A percentile compares a stretch with the other conserved stretches of the same genome.
phyloP scores from a whole-genome alignment of 2,329 filamentous ascomycete species.

The Colletotrichum falcatum region DNA sequence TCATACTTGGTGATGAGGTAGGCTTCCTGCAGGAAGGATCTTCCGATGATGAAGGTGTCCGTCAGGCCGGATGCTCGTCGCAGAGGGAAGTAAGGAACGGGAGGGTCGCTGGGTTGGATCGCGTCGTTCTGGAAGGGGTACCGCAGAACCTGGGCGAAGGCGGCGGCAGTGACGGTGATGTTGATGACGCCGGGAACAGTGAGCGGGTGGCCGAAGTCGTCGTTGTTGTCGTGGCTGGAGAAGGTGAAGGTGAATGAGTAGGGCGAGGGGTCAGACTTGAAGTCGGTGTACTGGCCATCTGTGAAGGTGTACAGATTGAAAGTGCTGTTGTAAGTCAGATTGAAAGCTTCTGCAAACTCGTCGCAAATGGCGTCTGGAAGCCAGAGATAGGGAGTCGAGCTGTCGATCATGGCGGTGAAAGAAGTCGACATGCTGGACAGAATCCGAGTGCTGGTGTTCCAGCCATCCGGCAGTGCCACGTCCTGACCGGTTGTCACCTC shows the following conservation, averaged over 20 bases:
- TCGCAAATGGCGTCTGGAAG: conserved; percentile 71
- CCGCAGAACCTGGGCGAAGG: conserved; percentile 62
- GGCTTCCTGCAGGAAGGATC: conserved; percentile 78
- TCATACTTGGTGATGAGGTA: conserved; percentile 70
- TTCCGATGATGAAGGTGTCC: conserved; percentile 67
- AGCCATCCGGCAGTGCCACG: conserved; percentile 51
- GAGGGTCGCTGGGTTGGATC: conserved; percentile 58
- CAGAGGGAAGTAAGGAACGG: conserved; percentile 74
- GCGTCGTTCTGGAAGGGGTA: conserved; percentile 60
- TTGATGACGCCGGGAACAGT: conserved; percentile 65
- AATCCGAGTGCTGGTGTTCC: conserved; percentile 53
- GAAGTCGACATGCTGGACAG: conserved; percentile 61
- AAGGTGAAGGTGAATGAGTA: conserved; percentile 69
- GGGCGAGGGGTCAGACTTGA: conserved; percentile 50
- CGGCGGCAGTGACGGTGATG: conserved; percentile 64
- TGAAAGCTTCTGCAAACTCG: conserved; percentile 72
- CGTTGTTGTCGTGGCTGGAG: conserved; percentile 65
- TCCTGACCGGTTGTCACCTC: conserved; percentile 52
- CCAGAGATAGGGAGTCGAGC: conserved; percentile 73
- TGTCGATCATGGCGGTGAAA: conserved; percentile 69
- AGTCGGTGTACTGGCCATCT: conserved; percentile 65
- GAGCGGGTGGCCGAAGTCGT: conserved; percentile 63
- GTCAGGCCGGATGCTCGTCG: conserved; percentile 64
- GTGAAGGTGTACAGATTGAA: conserved; percentile 74
- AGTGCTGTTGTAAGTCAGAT: conserved; percentile 72